These are phyloP conservation scores for Claviceps quebecensis DNA, from an alignment of 2,329 filamentous ascomycete genomes.

Conservation along the genomic window DNA sequence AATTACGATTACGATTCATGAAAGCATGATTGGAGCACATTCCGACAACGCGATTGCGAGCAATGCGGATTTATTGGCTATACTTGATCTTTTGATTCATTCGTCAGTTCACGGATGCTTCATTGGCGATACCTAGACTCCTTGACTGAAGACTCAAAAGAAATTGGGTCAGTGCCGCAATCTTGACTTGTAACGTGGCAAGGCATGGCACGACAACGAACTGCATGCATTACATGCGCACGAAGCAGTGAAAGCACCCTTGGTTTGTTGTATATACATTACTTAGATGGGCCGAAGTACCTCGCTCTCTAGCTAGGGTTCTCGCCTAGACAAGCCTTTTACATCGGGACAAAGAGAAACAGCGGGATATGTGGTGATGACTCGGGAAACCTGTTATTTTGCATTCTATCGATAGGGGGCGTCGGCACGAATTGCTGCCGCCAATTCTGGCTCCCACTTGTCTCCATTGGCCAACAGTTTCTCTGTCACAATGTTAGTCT, in stretches of 20 bases:
- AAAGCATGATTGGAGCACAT: neutral
- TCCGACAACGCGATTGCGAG: too few species aligned
- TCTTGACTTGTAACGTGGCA: neutral
- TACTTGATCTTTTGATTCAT: too few species aligned
- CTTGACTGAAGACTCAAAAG: too few species aligned
- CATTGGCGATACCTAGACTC: too few species aligned
- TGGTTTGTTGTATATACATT: neutral
- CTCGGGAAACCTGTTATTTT: neutral
- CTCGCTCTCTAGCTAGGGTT: neutral
- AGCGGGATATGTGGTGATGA: neutral
- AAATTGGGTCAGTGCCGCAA: neutral
- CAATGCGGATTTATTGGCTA: too few species aligned
- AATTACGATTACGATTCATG: constrained; percentile 2
- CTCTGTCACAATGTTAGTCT: constrained; percentile 34
- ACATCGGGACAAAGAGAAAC: constrained; percentile 1
- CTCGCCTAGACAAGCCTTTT: neutral
- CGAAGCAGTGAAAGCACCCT: neutral
- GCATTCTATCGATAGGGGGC: constrained; percentile 65
- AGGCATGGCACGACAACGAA: neutral
- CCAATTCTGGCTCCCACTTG: constrained; percentile 96
- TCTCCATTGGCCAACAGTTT: constrained; percentile 81
- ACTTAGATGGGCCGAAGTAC: neutral
- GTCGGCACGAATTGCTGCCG: constrained; percentile 82
- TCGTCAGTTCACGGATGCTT: too few species aligned
- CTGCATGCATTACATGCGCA: neutral